Base-by-base conservation (phyloP, 352 stramenopile species). In the Globisporangium paddicum region DNA sequence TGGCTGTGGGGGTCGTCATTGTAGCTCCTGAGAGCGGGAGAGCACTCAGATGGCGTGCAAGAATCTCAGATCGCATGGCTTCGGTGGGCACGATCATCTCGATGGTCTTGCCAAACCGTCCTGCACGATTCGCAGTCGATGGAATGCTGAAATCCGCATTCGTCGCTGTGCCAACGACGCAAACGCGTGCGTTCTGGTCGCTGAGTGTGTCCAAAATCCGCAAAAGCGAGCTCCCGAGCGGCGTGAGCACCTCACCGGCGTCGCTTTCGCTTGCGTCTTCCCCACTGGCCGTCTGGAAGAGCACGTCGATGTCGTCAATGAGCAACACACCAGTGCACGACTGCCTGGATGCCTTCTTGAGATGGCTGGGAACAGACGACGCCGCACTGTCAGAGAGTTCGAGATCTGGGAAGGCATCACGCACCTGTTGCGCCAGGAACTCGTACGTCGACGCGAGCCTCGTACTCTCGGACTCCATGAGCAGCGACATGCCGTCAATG, bases 11-110 rank as follows among this genome's bases (percentile, higher is more conserved):
- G 40, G 28, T 5, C 5, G 4, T 45, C 5, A n/a, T 37, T 16
- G 19, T n/a, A n/a, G n/a, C 32, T 53, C 16, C 19, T 2, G 37
- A 51, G 18, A 89, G 51, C 23, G 63, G 63, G 13, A 86, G 46
- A 10, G 56, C 48, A 7, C 28, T 66, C 21, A 91, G 54, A 56
- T 88, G 67, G 1, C 64, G 64, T 10, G 18, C 28, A n/a, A 91
- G 62, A 28, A 93, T 84, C 6, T 73, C 68, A 8, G 58, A 48
- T 3, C 81, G 74, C 41, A 79, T 79, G 18, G 67, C 58, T 56
- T 93, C 81, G 0, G 78, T 87, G 1, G 84, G 84, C 2, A 90
- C 75, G 34, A 82, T 70, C 47, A 93, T 49, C 40, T 89, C 75
- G 14, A 91, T 52, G 11, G 70, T 53, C 38, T 89, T 89, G 26